Evolutionary conservation across 1,139 yeast genomes (phyloP), one percentile per base, ranked within the genome.

Genomic region (Pneumocystis carinii): DNA sequence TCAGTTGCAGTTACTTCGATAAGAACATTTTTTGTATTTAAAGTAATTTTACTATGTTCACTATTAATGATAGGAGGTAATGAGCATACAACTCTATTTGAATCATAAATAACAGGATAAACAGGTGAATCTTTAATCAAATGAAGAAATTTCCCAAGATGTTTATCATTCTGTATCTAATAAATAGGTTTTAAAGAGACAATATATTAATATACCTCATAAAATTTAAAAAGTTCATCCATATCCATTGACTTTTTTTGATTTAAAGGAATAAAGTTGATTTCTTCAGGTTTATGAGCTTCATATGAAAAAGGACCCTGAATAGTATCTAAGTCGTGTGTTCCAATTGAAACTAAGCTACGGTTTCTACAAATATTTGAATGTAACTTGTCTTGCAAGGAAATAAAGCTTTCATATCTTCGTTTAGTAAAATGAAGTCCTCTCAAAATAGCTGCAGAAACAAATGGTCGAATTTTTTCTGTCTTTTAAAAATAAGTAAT

Each of bases 41-140:
- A 76, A 39, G 94, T 80, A 71, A 94, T 89, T 77, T 94, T 94
- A 64, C 96, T 86, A 72, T 81, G 88, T 72, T 94, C 86, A 53
- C 96, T 86, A 78, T 94, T 94, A 78, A 94, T 94, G 73, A 94
- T 87, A 68, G 99, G 99, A 62, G 99, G 99, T 78, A 94, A 76
- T 14, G 97, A 90, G 71, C 95, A 85, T 64, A 94, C 95, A 15
- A 82, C 81, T 72, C 86, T 81, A 62, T 84, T 80, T 63, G 86
- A 76, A 75, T 92, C 98, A 70, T 85, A 81, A 72, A 92, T 87
- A 59, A 90, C 90, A 37, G 98, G 99, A 75, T 82, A 89, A 62
- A 87, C 95, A 32, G 96, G 95, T 36, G 90, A 85, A 74, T 88
- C 89, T 71, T 83, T 84, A 72, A 94, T 89, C 70, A 94, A 86